Percentiles rank a stretch among this genome's conserved stretches.
These are phyloP conservation scores for Paratinospora sagittata DNA, from an alignment of 164 flowering plant genomes.

Conservation along the genomic window DNA sequence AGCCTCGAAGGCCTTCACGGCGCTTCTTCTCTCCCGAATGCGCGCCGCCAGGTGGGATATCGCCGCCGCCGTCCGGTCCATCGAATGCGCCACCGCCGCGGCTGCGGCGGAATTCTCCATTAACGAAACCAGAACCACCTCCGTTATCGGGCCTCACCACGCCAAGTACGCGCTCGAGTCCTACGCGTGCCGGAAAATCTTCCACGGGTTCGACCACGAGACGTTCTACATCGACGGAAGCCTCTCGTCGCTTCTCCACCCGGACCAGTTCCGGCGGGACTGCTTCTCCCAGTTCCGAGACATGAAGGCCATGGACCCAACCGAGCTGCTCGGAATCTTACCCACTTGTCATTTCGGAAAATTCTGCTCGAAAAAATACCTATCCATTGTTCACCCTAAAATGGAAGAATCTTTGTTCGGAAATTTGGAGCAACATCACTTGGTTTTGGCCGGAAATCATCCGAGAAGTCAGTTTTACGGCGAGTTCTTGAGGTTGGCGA, in stretches of 20 bases:
- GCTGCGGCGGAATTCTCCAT: conserved; percentile 8
- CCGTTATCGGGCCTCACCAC: conserved; percentile 37
- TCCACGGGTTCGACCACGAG: conserved; percentile 92
- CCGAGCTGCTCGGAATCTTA: conserved; percentile 71
- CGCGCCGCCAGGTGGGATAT: conserved; percentile 92
- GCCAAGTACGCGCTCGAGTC: conserved; percentile 85
- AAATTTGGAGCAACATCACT: conserved; percentile 58
- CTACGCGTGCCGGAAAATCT: conserved; percentile 61
- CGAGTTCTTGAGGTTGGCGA: conserved; percentile 65
- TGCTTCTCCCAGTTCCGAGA: conserved; percentile 73
- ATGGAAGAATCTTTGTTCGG: conserved; percentile 96
- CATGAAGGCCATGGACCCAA: conserved; percentile 88
- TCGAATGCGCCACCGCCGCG: conserved; percentile 43
- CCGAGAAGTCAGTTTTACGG: conserved; percentile 76
- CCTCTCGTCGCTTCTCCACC: conserved; percentile 71
- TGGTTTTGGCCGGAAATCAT: conserved; percentile 57
- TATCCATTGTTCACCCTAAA: conserved; percentile 71
- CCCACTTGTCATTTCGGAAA: conserved; percentile 75
- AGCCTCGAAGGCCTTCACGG: conserved; percentile 64
- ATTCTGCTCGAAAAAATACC: conserved; percentile 70
- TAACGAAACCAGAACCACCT: conserved; percentile 11
- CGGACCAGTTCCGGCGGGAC: conserved; percentile 69
- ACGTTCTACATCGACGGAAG: conserved; percentile 94
- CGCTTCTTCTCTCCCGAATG: conserved; percentile 74
- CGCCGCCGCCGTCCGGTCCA: conserved; percentile 75